These are phyloP conservation scores for Penicillium sp. DNA, from an alignment of 2,329 filamentous ascomycete genomes.

Conservation along the genomic window DNA sequence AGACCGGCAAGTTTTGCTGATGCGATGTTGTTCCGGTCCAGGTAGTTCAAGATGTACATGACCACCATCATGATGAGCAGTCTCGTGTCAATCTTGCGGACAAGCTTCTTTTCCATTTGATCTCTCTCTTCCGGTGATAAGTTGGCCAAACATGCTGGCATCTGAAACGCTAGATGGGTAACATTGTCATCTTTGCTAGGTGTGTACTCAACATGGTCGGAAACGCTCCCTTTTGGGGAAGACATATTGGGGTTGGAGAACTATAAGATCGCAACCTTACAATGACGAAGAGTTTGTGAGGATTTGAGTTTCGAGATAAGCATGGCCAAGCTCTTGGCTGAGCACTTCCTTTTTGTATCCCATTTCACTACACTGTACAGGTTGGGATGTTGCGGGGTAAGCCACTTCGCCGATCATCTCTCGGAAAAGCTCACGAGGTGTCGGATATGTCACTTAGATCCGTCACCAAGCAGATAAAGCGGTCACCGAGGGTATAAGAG, in stretches of 20 bases:
- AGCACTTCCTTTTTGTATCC: neutral
- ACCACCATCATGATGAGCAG: slow-evolving; percentile 4
- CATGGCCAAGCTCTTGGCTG: slow-evolving; percentile 8
- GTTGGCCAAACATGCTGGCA: slow-evolving; percentile 3
- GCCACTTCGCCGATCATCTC: slow-evolving; percentile 5
- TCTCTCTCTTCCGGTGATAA: neutral
- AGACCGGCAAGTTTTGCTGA: slow-evolving; percentile 49
- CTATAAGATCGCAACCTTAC: neutral
- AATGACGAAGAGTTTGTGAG: neutral
- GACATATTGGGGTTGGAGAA: neutral
- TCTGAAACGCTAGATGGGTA: neutral
- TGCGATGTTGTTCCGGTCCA: slow-evolving; percentile 25
- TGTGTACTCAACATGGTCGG: slow-evolving; percentile 11
- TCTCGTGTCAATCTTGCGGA: slow-evolving; percentile 1
- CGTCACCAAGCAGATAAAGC: neutral
- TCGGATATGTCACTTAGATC: neutral
- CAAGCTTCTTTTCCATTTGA: slow-evolving; percentile 3
- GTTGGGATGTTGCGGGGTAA: slow-evolving; percentile 6
- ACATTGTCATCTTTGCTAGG: slow-evolving; percentile 3
- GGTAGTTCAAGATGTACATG: slow-evolving; percentile 25
- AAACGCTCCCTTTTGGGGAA: neutral
- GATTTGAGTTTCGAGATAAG: neutral
- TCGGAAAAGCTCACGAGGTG: neutral
- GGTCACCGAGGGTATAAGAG: neutral
- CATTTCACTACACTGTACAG: neutral